Evolutionary conservation across 331 rosid genomes (phyloP).

Genomic region (Rhamnella rubrinervis): DNA sequence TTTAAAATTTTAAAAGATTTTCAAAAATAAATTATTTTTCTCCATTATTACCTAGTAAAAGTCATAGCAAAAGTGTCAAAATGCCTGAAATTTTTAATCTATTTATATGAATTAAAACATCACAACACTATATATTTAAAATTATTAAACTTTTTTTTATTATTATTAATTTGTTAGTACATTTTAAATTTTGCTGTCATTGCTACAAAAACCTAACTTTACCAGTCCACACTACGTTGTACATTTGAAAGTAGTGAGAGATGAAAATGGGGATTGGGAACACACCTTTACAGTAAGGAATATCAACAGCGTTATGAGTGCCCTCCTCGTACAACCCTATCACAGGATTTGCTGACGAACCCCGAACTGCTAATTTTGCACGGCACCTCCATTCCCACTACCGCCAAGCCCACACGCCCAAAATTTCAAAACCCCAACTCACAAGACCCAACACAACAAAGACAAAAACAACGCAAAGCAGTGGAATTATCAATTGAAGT

Average conservation of each 20-base stretch:
- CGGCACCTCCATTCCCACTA: constrained; percentile 97
- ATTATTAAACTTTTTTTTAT: too few relatives aligned
- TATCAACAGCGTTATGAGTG: constrained; percentile 78
- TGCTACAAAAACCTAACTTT: neutral
- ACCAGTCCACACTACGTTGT: neutral
- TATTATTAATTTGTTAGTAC: too few relatives aligned
- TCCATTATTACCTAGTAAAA: too few relatives aligned
- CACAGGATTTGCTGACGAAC: constrained; percentile 58
- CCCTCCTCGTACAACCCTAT: constrained; percentile 90
- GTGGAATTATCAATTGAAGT: neutral
- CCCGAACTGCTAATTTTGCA: constrained; percentile 86
- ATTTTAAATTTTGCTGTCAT: too few relatives aligned
- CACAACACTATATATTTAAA: too few relatives aligned
- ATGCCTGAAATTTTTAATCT: too few relatives aligned
- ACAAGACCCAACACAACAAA: neutral
- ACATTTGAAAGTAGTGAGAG: neutral
- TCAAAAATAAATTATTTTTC: too few relatives aligned
- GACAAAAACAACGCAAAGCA: constrained; percentile 4
- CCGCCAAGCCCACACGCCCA: neutral
- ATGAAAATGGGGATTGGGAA: neutral
- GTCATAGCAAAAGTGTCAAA: too few relatives aligned
- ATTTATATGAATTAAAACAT: too few relatives aligned
- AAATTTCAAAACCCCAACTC: constrained; percentile 6
- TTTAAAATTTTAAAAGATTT: too few relatives aligned
- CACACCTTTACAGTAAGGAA: constrained; percentile 78